phyloP scores from a whole-genome alignment of 768 basidiomycete species.

The Rickenella mellea region DNA sequence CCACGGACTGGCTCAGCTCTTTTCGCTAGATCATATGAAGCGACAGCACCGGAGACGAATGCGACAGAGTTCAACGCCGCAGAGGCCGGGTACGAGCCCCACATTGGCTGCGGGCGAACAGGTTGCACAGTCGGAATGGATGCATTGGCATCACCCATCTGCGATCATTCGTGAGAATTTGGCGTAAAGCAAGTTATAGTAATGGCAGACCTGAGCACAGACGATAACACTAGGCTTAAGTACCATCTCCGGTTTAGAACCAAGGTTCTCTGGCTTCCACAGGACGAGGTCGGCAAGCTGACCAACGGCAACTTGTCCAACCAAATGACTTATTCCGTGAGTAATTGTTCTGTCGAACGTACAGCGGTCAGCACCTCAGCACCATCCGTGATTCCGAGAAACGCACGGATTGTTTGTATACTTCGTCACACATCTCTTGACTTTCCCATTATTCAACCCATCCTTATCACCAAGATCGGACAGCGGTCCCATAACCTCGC shows the following conservation, averaged over 20 bases:
- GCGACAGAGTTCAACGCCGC: conserved; percentile 79
- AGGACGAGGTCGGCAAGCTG: conserved; percentile 89
- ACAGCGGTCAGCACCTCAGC: neutral
- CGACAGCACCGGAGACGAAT: conserved; percentile 65
- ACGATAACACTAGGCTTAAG: conserved; percentile 92
- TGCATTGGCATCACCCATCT: conserved; percentile 97
- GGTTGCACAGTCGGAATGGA: conserved; percentile 97
- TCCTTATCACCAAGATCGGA: conserved; percentile 56
- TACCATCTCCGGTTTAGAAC: conserved; percentile 87
- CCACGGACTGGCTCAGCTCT: conserved; percentile 62
- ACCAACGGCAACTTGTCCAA: conserved; percentile 77
- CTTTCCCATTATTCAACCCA: conserved; percentile 74
- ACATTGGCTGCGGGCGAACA: conserved; percentile 81
- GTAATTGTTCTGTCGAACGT: conserved; percentile 64
- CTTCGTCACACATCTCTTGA: conserved; percentile 92
- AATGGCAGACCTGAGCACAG: conserved; percentile 64
- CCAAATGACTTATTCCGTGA: conserved; percentile 81
- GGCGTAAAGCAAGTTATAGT: neutral
- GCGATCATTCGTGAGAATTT: conserved; percentile 2
- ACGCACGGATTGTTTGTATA: conserved; percentile 93
- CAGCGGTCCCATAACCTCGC: conserved; percentile 67
- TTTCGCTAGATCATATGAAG: conserved; percentile 63
- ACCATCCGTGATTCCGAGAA: neutral
- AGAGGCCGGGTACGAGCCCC: conserved; percentile 70
- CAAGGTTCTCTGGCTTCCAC: conserved; percentile 93